Conservation (phyloP, 257 asterid genomes). For the Paulownia fortunei region DNA sequence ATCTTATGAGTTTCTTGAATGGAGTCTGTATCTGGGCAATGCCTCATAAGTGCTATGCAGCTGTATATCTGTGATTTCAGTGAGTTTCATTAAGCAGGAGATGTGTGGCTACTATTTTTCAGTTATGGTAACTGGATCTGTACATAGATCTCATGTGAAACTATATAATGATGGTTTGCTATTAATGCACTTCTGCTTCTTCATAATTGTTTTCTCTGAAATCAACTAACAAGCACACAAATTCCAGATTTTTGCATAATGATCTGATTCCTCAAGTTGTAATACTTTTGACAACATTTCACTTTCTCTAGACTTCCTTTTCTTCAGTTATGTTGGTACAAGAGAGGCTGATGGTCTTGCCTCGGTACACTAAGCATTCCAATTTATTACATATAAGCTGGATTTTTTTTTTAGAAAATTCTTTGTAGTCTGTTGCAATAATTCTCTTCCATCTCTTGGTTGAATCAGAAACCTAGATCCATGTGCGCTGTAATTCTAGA, state of each 20-base stretch:
- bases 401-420: background rate
- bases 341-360: background rate
- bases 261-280: background rate
- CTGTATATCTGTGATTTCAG: background rate
- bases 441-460: background rate
- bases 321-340: slow-evolving; percentile 1
- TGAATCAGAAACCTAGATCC: background rate
- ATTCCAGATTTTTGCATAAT: slow-evolving; percentile 1
- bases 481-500: background rate
- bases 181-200: background rate
- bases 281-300: background rate
- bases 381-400: background rate
- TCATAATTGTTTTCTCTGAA: slow-evolving; percentile 5
- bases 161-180: background rate
- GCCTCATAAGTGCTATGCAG: background rate
- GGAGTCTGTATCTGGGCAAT: background rate
- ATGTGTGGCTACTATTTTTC: background rate
- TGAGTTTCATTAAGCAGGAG: background rate
- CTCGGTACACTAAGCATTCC: background rate
- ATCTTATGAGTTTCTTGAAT: background rate
- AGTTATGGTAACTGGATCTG: background rate
- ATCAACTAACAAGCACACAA: background rate
- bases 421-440: background rate
- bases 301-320: background rate
- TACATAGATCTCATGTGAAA: background rate